Base-by-base conservation (phyloP, 345 rosid species). In the Cardiospermum halicacabum region DNA sequence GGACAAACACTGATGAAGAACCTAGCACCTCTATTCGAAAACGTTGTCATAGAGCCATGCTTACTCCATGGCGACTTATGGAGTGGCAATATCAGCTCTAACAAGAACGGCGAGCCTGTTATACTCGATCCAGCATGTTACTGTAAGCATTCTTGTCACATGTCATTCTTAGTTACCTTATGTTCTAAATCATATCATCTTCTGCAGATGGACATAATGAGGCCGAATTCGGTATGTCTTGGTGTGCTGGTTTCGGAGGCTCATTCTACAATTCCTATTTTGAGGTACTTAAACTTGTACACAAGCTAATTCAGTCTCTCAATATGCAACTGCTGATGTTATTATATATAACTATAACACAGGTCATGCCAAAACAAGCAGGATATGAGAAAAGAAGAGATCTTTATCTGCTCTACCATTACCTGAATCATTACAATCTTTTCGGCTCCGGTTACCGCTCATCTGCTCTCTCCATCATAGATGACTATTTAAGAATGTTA, bases 51-150 rank as follows among this genome's bases (percentile, higher is more conserved):
- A 64, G 92, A 88, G 74, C 96, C 96, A 42, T 90, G 91, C 84
- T 78, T 94, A 75, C 78, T 94, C 66, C 99, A 94, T 76, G 99
- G 99, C 71, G 99, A 94, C 77, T 80, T 88, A 25, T 94, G 97
- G 97, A 94, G 99, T 26, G 99, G 96, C 76, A 94, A 94, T 62
- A 82, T 94, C 53, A 75, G 80, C 70, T 85, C 83, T n/a, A 91
- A 85, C 80, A 81, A 79, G 78, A 82, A 81, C 56, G 87, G 92
- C 18, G 81, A 86, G 67, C 97, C 99, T 32, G 89, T 93, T 61
- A 85, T 90, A 68, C 97, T 93, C 36, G 97, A 93, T 73, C 99
- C 97, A 50, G 99, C 97, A 16, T 93, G 99, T 72, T 90, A 90
- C 77, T 90, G 96, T 90, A 74, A 85, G 78, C 53, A 34, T 45